phyloP scores from a whole-genome alignment of 164 flowering plant genomes.

The Macadamia tetraphylla region DNA sequence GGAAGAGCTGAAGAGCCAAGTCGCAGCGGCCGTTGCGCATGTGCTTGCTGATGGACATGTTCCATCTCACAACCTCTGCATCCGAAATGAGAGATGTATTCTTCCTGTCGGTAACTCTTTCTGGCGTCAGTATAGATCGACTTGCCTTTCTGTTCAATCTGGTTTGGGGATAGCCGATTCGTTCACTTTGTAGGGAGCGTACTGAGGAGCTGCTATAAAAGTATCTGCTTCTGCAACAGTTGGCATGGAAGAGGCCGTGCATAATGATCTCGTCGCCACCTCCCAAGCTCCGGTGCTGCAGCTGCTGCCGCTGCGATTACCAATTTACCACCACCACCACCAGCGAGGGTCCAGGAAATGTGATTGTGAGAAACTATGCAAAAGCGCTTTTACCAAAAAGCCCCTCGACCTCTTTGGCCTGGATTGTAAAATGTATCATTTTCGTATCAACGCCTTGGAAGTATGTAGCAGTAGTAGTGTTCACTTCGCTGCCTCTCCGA shows the following conservation, averaged over 20 bases:
- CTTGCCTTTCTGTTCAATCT: neutral
- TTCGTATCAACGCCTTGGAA: too few species aligned
- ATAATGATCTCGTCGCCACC: neutral
- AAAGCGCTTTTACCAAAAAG: too few species aligned
- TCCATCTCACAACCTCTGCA: conserved; percentile 46
- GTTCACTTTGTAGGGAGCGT: neutral
- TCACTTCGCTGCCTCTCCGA: too few species aligned
- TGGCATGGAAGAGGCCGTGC: neutral
- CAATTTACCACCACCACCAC: too few species aligned
- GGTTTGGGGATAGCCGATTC: neutral
- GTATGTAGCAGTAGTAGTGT: too few species aligned
- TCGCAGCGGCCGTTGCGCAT: conserved; percentile 58
- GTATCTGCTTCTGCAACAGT: conserved; percentile 1
- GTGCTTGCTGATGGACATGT: conserved; percentile 49
- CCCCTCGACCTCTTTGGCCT: too few species aligned
- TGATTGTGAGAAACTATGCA: too few species aligned
- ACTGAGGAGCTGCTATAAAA: neutral
- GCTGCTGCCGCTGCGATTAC: too few species aligned
- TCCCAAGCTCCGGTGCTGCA: too few species aligned
- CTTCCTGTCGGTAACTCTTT: neutral
- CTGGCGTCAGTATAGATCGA: neutral
- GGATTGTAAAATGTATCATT: too few species aligned
- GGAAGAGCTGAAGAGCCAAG: conserved; percentile 46
- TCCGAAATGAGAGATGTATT: conserved; percentile 17
- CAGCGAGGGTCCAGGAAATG: too few species aligned